Evolutionary conservation across 495 filamentous ascomycete genomes (phyloP), one percentile per base, ranked within the genome.

Genomic region (Aspergillus ostianus): DNA sequence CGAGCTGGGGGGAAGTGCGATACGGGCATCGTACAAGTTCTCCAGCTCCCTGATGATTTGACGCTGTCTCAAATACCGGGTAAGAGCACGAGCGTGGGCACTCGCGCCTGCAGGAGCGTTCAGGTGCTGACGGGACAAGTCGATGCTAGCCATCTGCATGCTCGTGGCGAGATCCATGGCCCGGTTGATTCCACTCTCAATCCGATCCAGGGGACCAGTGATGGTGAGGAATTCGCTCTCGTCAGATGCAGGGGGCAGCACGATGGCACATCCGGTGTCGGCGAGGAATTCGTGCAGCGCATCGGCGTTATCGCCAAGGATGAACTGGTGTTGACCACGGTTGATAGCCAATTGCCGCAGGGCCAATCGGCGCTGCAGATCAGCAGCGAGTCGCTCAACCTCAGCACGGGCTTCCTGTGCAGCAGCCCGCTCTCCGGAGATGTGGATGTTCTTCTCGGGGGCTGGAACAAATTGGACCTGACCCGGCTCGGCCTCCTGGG

Each of bases 221-320:
- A 99, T 83, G 32, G 89, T 92, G 23, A 96, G 81, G 56, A 82
- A 86, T 61, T 96, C 90, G 45, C 83, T 86, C 47, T 93, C 90
- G 45, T 90, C 89, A 15, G 81, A 82, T 2, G 74, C 58, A 29
- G 80, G 85, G 29, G 95, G 93, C 21, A 97, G 65, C 48, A 97
- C 84, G 49, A 98, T 85, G 46, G 89, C 82, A 73, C 95, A 99
- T 53, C 93, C 94, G 50, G 93, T 97, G 61, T 96, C 85, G 17
- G 85, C 84, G 58, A 96, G 84, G 77, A 99, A 93, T 48, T 96
- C 82, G 53, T 97, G 86, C 47, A 92, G 74, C 4, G 90, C 86
- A 58, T 87, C 82, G 30, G 89, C 90, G 55, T 84, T 78, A 44
- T 94, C 86, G 44, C 91, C 91, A 60, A 96, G 85, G 65, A 99